Conservation (phyloP, 208 protist species). For the Wallacemonas sp. region DNA sequence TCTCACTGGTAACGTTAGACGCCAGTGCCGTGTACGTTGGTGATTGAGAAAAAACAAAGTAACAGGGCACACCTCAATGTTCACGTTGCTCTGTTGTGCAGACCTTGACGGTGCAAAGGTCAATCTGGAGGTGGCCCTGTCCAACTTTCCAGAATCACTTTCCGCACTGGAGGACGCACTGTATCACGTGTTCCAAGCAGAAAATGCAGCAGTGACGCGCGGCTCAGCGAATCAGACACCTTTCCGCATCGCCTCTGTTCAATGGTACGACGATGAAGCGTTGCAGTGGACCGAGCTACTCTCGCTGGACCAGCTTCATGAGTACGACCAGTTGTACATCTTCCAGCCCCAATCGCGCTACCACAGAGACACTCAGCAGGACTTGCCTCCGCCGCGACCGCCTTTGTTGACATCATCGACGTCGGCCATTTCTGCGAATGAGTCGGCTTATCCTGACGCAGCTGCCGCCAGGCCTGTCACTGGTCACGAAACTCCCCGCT, state of each 20-base stretch:
- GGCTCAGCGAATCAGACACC: neutral
- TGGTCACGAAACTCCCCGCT: no score
- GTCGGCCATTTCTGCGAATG: constrained; percentile 7
- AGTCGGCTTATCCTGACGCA: no score
- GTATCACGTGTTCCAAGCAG: constrained; percentile 30
- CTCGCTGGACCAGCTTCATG: constrained; percentile 55
- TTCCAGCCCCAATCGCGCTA: constrained; percentile 69
- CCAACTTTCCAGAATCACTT: constrained; percentile 32
- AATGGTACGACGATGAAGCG: constrained; percentile 69
- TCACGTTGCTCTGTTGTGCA: constrained; percentile 71
- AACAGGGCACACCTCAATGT: constrained; percentile 29
- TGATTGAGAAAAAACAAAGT: neutral
- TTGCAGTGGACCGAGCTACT: constrained; percentile 59
- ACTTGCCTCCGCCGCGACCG: constrained; percentile 63
- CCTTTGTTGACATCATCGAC: no score
- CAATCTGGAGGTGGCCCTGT: constrained; percentile 71
- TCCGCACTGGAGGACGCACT: constrained; percentile 33
- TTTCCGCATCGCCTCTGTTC: constrained; percentile 42
- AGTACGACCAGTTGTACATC: constrained; percentile 85
- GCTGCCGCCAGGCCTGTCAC: no score
- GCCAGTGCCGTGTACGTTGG: no score
- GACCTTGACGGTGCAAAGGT: constrained; percentile 78
- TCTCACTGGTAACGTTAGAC: no score
- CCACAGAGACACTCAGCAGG: constrained; percentile 66
- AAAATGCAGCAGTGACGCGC: constrained; percentile 14